These are phyloP conservation scores for Blastobotrys attinorum DNA, from an alignment of 805 yeast species.

Conservation along the genomic window DNA sequence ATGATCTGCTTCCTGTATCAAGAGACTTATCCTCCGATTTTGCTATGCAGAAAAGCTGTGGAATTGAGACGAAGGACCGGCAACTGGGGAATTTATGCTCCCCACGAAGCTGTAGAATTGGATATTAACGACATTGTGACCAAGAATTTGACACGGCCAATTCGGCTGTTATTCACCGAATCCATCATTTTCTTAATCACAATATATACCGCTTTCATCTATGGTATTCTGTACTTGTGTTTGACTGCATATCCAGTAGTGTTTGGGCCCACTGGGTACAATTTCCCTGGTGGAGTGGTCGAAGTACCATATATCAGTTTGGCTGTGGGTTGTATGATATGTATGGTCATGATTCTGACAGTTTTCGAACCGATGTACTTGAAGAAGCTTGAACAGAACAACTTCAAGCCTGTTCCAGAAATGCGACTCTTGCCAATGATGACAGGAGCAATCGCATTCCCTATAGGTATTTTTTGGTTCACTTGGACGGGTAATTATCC, in stretches of 20 bases:
- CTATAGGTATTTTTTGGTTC: constrained; percentile 79
- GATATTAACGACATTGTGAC: constrained; percentile 50
- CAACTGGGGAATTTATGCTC: constrained; percentile 74
- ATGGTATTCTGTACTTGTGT: constrained; percentile 67
- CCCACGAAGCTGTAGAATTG: constrained; percentile 56
- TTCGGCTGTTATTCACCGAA: constrained; percentile 56
- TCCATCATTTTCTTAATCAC: constrained; percentile 62
- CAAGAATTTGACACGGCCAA: constrained; percentile 59
- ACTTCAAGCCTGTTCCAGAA: constrained; percentile 68
- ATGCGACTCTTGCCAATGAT: constrained; percentile 74
- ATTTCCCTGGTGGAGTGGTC: constrained; percentile 49
- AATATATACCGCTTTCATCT: constrained; percentile 67
- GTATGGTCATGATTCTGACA: constrained; percentile 45
- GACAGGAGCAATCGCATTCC: constrained; percentile 61
- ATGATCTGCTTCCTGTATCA: constrained; percentile 36
- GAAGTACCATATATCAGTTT: constrained; percentile 76
- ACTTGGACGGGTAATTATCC: constrained; percentile 83
- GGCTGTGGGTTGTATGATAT: constrained; percentile 57
- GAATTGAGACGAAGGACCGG: constrained; percentile 57
- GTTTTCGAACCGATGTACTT: constrained; percentile 48
- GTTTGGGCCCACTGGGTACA: constrained; percentile 53
- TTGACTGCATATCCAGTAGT: constrained; percentile 69
- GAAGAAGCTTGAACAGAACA: constrained; percentile 41
- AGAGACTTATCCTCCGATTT: constrained; percentile 67
- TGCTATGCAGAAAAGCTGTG: constrained; percentile 54